Base-by-base conservation (phyloP, 306 rosid genomes). In the Dalbergia cochinchinensis region DNA sequence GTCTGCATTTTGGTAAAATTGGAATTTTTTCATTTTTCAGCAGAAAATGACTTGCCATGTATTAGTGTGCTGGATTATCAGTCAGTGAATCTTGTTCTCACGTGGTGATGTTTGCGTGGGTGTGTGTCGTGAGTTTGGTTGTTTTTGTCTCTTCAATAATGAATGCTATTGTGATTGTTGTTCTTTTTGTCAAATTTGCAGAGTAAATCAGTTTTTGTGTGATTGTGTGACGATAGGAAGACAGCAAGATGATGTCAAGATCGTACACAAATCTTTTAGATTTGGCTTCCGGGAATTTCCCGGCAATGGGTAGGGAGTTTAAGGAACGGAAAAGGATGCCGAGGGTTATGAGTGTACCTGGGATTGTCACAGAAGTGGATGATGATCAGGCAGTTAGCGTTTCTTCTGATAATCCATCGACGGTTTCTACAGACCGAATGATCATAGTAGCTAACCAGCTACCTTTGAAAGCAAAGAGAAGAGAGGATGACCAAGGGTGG, bases 281-380 rank as follows among this genome's bases (percentile, higher is more conserved):
- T 85, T 90, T 92, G 93, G 94, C 92, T 78, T 87, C 93, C 0
- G 95, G 97, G 84, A 90, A 92, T 83, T 92, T 90, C 77, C 90
- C 91, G 16, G 81, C 86, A 53, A 83, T 90, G 89, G 87, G 86
- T 10, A 81, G 80, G 61, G 83, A 78, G 65, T 4, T 44, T 34
- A 81, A 73, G 82, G 89, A 80, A 37, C 69, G 87, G 74, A 87
- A 74, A 80, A 77, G 97, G 86, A 14, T 92, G 81, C 84, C 92
- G 0, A 87, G 93, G 86, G 90, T 88, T 70, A 87, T 81, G 90
- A 86, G 89, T 67, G 91, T 91, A 54, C 93, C 97, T 0, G 92
- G 93, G 54, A 80, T 82, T 80, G 59, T 92, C 44, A 66, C 88
- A 12, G 91, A 92, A 88, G 58, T 87, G 51, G 93, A 89, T 63